Base-by-base conservation (phyloP, 2,329 filamentous ascomycete genomes). In the Alternaria hordeiaustralica region DNA sequence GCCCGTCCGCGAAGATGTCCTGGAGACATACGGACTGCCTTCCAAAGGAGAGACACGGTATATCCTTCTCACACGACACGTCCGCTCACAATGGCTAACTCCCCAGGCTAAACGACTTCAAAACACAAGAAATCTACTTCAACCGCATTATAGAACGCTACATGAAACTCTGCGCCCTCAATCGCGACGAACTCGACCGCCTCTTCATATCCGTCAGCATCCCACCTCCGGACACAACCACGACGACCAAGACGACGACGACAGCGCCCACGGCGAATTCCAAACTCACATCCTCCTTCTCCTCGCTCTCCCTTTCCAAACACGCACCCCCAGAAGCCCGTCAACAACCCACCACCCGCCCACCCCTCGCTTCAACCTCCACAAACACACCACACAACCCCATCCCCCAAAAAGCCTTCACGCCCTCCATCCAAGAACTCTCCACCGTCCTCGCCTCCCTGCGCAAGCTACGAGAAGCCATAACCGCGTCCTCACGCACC, bases 1-100 rank as follows among this genome's bases (percentile, higher is more conserved):
- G 78, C 90, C 92, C 12, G 86, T 90, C 64, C 88, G 90, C 47
- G 83, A 89, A 61, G 94, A 97, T 78, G 88, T 92, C 13, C 84
- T 98, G 26, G 92, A 96, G 71, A 87, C 85, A 64, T 91, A 96
- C 70, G 94, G 95, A 2, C 86, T 97, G 68, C 93, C 93, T 5
- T 97, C 94, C 3, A 97, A 97, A 77, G 95, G 95, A 56, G 95
- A 98, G 79, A 92, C 86, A 51, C 90, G 92, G 94, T 95, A 84
- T 28, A 45, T 21, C 44, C 26, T 41, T 45, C 55, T 20, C 15
- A 2, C 9, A 10, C 10, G 3, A 15, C 20, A 7, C 20, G 5
- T 47, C 3, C 2, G 6, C 1, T 15, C 43, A 6, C 54, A 51
- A 46, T 28, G 6, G 18, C 66, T 60, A 9, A 43, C 9, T 5